Conservation (phyloP, 805 yeast genomes). For the Saccharomycopsis schoenii region DNA sequence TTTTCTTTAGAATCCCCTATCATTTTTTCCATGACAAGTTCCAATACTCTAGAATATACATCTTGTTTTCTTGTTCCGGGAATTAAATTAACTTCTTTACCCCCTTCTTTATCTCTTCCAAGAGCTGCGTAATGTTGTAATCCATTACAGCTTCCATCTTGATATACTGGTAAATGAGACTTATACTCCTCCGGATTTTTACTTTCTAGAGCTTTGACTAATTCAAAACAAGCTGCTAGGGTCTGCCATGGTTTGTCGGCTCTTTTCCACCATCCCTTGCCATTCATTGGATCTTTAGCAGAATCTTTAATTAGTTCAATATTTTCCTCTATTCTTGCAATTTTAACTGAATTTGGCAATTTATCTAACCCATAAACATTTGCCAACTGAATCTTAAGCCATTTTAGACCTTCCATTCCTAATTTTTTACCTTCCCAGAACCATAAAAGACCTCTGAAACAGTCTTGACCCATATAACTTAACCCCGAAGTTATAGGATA, state of each 20-base stretch:
- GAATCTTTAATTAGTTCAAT: slow-evolving; percentile 33
- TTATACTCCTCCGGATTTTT: slow-evolving; percentile 40
- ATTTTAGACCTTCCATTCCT: slow-evolving; percentile 42
- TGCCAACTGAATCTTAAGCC: slow-evolving; percentile 57
- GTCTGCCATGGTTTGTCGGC: slow-evolving; percentile 61
- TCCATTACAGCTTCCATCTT: slow-evolving; percentile 62
- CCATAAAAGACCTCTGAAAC: slow-evolving; percentile 45
- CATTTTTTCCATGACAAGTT: slow-evolving; percentile 37
- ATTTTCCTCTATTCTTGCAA: slow-evolving; percentile 37
- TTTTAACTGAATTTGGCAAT: slow-evolving; percentile 42
- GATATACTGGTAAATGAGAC: slow-evolving; percentile 50
- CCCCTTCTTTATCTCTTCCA: slow-evolving; percentile 63
- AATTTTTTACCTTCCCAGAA: slow-evolving; percentile 51
- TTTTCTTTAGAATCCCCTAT: slow-evolving; percentile 30
- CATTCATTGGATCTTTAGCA: slow-evolving; percentile 40
- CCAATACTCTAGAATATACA: slow-evolving; percentile 47
- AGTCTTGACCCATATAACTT: slow-evolving; percentile 53
- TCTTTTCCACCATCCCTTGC: slow-evolving; percentile 41
- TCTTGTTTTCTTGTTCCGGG: slow-evolving; percentile 52
- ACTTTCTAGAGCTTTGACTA: slow-evolving; percentile 37
- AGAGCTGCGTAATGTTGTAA: slow-evolving; percentile 62
- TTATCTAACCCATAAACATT: slow-evolving; percentile 51
- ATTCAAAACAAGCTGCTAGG: slow-evolving; percentile 45
- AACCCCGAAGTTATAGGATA: slow-evolving; percentile 56
- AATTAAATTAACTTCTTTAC: slow-evolving; percentile 47